A percentile compares a stretch with the other conserved stretches of the same genome.
Evolutionary conservation across 306 rosid genomes (phyloP).

Genomic region (Cicer pinnatifidum): DNA sequence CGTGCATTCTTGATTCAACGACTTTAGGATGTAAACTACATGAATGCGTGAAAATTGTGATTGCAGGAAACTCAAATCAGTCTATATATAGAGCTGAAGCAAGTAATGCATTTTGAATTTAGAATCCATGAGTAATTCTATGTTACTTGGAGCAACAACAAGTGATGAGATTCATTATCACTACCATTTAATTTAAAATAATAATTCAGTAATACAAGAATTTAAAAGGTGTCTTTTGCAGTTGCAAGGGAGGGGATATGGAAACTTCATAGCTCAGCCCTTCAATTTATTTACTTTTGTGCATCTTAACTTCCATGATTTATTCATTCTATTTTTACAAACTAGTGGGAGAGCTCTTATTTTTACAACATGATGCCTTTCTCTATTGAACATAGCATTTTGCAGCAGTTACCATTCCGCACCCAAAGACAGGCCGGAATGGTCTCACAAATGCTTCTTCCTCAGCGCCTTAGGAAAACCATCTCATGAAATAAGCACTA

Average conservation of each 20-base stretch:
- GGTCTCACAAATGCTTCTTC: slow-evolving; percentile 34
- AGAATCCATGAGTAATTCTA: neutral
- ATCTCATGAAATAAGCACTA: slow-evolving; percentile 11
- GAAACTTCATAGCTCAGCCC: slow-evolving; percentile 23
- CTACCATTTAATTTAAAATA: neutral
- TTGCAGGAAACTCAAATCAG: neutral
- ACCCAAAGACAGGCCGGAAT: slow-evolving; percentile 14
- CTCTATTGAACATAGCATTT: slow-evolving; percentile 37
- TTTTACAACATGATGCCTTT: slow-evolving; percentile 47
- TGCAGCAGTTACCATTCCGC: slow-evolving; percentile 22
- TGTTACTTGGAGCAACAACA: neutral
- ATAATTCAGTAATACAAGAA: slow-evolving; percentile 4
- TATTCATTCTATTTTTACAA: slow-evolving; percentile 44
- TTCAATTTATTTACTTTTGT: slow-evolving; percentile 47
- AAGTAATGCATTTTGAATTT: slow-evolving; percentile 2
- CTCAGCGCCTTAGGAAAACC: slow-evolving; percentile 8
- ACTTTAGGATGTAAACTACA: neutral
- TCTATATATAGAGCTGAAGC: neutral
- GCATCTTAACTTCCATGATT: slow-evolving; percentile 38
- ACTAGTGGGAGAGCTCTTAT: slow-evolving; percentile 43
- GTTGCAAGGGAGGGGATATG: slow-evolving; percentile 3
- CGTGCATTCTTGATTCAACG: neutral
- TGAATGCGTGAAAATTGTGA: neutral
- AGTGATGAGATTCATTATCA: neutral
- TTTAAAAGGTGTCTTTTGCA: slow-evolving; percentile 12